These are phyloP conservation scores for Cryoendolithus antarcticus DNA, from an alignment of 2,329 filamentous ascomycete genomes.

Conservation along the genomic window DNA sequence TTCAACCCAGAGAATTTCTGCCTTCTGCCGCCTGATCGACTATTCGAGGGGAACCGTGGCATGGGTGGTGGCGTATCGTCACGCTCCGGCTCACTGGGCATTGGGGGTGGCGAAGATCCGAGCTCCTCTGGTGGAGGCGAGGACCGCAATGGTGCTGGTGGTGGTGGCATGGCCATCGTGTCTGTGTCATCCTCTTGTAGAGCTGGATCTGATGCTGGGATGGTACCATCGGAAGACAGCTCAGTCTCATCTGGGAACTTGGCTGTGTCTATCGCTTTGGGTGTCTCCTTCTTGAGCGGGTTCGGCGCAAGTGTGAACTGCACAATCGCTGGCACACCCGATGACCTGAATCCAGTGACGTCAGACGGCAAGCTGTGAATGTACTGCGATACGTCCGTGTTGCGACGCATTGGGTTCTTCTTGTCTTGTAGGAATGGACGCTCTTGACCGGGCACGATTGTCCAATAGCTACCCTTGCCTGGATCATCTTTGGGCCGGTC, in stretches of 20 bases:
- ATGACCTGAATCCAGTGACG: constrained; percentile 20
- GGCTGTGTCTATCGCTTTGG: constrained; percentile 36
- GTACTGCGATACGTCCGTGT: constrained; percentile 38
- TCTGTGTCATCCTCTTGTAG: constrained; percentile 34
- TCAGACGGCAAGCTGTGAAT: constrained; percentile 19
- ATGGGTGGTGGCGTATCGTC: constrained; percentile 67
- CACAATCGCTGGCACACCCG: constrained; percentile 27
- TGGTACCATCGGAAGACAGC: constrained; percentile 39
- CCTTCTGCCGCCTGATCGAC: constrained; percentile 54
- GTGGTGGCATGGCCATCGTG: constrained; percentile 25
- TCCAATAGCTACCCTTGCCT: constrained; percentile 96
- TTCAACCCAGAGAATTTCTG: constrained; percentile 70
- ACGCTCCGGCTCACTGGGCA: constrained; percentile 50
- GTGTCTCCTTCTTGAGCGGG: constrained; percentile 19
- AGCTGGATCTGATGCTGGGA: constrained; percentile 38
- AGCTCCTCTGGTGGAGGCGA: constrained; percentile 61
- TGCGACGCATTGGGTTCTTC: constrained; percentile 41
- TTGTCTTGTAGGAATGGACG: constrained; percentile 83
- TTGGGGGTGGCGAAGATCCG: constrained; percentile 88
- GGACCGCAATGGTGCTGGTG: constrained; percentile 40
- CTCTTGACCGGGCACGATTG: constrained; percentile 82
- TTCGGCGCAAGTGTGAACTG: constrained; percentile 24
- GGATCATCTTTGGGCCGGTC: constrained; percentile 94
- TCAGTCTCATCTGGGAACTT: constrained; percentile 40
- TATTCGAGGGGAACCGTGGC: constrained; percentile 48